Evolutionary conservation across 495 filamentous ascomycete species (phyloP), one percentile per base, ranked within the genome.

Genomic region (Amphirosellinia nigrospora): DNA sequence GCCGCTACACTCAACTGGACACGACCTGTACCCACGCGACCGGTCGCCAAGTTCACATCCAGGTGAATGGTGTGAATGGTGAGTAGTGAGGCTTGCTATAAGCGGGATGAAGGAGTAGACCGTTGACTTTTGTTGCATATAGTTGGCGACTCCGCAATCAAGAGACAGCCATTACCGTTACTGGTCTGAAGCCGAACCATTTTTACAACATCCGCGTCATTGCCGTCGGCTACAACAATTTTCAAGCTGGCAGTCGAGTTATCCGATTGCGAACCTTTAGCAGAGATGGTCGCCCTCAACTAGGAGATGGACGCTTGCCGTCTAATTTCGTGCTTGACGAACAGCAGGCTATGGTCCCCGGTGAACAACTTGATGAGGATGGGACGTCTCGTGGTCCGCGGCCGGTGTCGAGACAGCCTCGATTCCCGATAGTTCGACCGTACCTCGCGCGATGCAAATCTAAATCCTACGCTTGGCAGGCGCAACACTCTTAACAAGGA

Each of bases 201-300:
- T 96, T 92, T 70, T 98, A 98, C 80, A 94, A 94, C 69, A 89
- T 98, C 15, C 90, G 96, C 63, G 93, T 98, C 48, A 90, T 97
- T 71, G 93, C 94, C 11, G 89, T 96, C 34, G 96, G 94, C 60
- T 87, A 91, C 8, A 91, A 93, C 66, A 95, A 96, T 78, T 97
- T 98, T 71, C 93, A 96, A 74, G 93, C 94, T 1, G 90, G 92
- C 8, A 97, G 96, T 77, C 87, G 88, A 19, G 87, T 96, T 28
- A 90, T 98, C 71, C 90, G 95, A 59, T 83, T 98, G 61, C 85
- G 91, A 71, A 97, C 92, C 30, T 85, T 83, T 64, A 80, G 72
- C 62, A 78, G 79, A 36, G 84, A 88, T 77, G 86, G 82, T 64
- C 83, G 81, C 71, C 88, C 81, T 82, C 88, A 84, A 71, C 83